Evolutionary conservation across 805 yeast genomes (phyloP), one percentile per base, ranked within the genome.

Genomic region (Candida taoyuanica): DNA sequence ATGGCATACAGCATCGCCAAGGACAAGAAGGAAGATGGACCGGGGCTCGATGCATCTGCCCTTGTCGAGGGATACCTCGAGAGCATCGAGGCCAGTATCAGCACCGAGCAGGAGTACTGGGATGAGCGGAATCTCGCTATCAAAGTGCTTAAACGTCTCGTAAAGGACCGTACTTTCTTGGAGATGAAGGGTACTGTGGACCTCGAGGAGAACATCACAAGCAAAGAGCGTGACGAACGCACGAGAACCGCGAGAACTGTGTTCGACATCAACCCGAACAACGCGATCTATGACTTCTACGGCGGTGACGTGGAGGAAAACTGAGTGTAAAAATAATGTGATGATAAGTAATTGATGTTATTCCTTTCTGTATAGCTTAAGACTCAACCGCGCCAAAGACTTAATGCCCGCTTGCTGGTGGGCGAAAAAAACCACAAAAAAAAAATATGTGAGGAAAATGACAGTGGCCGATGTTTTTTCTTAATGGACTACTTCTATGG

Each of bases 111-210:
- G 33, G 85, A 84, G 35, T 81, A 79, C 54, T 75, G 80, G 67
- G 65, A 64, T 11, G 96, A 91, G 57, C 68, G 83, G 39, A 75
- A 72, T 33, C 67, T 85, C 36, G 85, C 87, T 1, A 73, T 71
- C 50, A 91, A 87, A 62, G 96, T 93, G 12, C 65, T 93, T 54
- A 81, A 78, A 58, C 73, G 91, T 51, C 71, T 93, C 55, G 94
- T 81, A 16, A 84, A 83, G 56, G 96, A 89, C 56, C 76, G 85
- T 56, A 78, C 91, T 21, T 70, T 93, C 53, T 77, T 91, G 86
- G 74, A 69, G 46, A 70, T 84, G 23, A 72, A 66, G 39, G 70
- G 70, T 48, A 67, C 65, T 15, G 56, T 48, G 4, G 57, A 52
- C 26, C 38, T 41, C 11, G 52, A 49, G 3, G 50, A 46, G n/a